Percentiles rank a stretch among this genome's conserved stretches.
Evolutionary conservation across 2,329 filamentous ascomycete genomes (phyloP).

Genomic region (Penicillium sp.): DNA sequence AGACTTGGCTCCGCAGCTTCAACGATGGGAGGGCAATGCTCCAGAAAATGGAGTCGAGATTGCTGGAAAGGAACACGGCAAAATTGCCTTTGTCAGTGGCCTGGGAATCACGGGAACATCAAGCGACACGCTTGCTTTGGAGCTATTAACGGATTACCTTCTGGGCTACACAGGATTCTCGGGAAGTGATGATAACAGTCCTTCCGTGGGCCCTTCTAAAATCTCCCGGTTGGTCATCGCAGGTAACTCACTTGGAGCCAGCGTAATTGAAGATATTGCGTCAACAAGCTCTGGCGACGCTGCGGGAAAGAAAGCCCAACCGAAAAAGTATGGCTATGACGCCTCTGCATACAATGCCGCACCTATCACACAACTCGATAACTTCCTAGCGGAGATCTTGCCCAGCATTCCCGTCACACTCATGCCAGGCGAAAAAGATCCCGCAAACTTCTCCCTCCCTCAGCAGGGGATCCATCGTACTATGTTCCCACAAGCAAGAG

Average conservation of each 20-base stretch:
- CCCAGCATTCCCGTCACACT: conserved; percentile 86
- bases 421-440: conserved; percentile 78
- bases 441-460: conserved; percentile 83
- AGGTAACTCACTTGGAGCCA: conserved; percentile 73
- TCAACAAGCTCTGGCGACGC: conserved; percentile 38
- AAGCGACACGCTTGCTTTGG: conserved; percentile 70
- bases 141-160: conserved; percentile 80
- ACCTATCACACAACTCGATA: conserved; percentile 79
- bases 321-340: conserved; percentile 94
- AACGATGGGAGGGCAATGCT: conserved; percentile 62
- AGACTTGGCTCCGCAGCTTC: conserved; percentile 77
- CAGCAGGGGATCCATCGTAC: conserved; percentile 92
- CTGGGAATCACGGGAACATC: conserved; percentile 76
- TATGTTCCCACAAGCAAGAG: conserved; percentile 76
- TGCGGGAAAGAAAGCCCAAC: conserved; percentile 47
- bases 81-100: conserved; percentile 86
- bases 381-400: conserved; percentile 75
- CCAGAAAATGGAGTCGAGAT: conserved; percentile 43
- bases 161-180: conserved; percentile 70
- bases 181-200: conserved; percentile 50
- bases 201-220: conserved; percentile 38
- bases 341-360: conserved; percentile 80
- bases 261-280: conserved; percentile 32
- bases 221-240: conserved; percentile 88
- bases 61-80: conserved; percentile 48